Evolutionary conservation across 129 eudicot genomes (phyloP), one percentile per base, ranked within the genome.

Genomic region (Logfia minima): DNA sequence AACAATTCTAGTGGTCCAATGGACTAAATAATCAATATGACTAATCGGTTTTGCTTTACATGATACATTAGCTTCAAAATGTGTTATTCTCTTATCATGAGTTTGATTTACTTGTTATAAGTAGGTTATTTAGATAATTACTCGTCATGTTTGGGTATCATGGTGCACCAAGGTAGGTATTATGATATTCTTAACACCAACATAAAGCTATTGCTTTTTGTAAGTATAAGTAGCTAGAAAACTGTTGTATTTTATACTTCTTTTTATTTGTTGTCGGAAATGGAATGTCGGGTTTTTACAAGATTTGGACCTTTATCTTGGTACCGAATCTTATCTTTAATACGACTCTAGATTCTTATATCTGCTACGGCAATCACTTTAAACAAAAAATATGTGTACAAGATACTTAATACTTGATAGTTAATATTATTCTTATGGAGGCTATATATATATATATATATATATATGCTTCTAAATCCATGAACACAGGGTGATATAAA

Each of bases 241-340:
- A 41, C n/a, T 34, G 2, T 66, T 22, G 39, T 51, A 4, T 21
- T 19, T 34, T 21, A 26, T 7, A 61, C 19, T 39, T 14, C 18
- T 43, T 69, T 4, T 56, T 52, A 35, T 68, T 39, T 24, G 74
- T 60, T 19, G 70, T 39, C 61, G 6, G 22, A 41, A 26, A 60
- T 14, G 14, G 48, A 61, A 78, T 39, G 81, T 26, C 29, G 1
- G 1, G 0, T 26, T 26, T 70, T 59, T 70, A 70, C 65, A 63
- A 52, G 77, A 61, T 78, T 60, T 21, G 64, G 51, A 18, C 31
- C 66, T 76, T 79, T 61, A 70, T 79, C 77, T 31, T 79, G 7
- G 66, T 29, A 61, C 77, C 82, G 4, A 70, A 78, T 59, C 55
- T 79, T 79, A 70, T 78, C 82, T 51, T 28, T 68, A n/a, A 34